Percentiles rank a stretch among this genome's conserved stretches.
phyloP scores from a whole-genome alignment of 768 basidiomycete species.

The Serendipita sp. region DNA sequence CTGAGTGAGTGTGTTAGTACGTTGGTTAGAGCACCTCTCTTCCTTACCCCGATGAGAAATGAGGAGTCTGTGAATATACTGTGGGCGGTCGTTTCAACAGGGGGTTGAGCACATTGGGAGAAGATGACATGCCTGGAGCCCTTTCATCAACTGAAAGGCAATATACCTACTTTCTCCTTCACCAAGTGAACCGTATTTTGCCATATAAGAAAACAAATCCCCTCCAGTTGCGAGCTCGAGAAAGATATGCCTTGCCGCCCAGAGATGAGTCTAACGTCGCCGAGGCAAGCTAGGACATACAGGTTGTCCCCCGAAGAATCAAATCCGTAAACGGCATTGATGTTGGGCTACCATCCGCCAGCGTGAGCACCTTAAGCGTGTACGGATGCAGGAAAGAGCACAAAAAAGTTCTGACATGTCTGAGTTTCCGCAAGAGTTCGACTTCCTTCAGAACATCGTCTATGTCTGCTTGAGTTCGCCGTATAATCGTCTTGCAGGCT shows the following conservation, averaged over 20 bases:
- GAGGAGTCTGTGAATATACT: slow-evolving; percentile 50
- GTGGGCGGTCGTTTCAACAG: slow-evolving; percentile 5
- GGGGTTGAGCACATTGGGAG: not conserved
- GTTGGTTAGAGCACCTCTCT: not conserved
- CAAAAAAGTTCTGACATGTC: slow-evolving; percentile 37
- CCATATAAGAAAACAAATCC: slow-evolving; percentile 76
- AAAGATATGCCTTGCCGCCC: slow-evolving; percentile 48
- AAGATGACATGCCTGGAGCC: slow-evolving; percentile 20
- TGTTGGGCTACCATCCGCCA: slow-evolving; percentile 44
- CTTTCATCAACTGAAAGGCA: slow-evolving; percentile 63
- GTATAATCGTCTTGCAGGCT: slow-evolving; percentile 63
- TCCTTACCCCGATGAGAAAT: slow-evolving; percentile 64
- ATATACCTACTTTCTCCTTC: slow-evolving; percentile 76
- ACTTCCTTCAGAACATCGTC: slow-evolving; percentile 63
- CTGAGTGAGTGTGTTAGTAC: slow-evolving; percentile 19
- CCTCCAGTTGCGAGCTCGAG: slow-evolving; percentile 75
- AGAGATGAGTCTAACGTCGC: not conserved
- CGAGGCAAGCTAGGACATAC: slow-evolving; percentile 19
- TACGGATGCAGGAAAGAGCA: not conserved
- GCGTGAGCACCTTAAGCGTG: not conserved
- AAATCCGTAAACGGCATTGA: slow-evolving; percentile 60
- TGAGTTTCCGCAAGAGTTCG: slow-evolving; percentile 47
- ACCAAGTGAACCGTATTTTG: slow-evolving; percentile 37
- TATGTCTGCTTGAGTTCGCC: slow-evolving; percentile 20
- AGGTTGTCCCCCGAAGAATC: slow-evolving; percentile 44